phyloP scores from a whole-genome alignment of 2,329 filamentous ascomycete species.

The Knoxdaviesia capensis region DNA sequence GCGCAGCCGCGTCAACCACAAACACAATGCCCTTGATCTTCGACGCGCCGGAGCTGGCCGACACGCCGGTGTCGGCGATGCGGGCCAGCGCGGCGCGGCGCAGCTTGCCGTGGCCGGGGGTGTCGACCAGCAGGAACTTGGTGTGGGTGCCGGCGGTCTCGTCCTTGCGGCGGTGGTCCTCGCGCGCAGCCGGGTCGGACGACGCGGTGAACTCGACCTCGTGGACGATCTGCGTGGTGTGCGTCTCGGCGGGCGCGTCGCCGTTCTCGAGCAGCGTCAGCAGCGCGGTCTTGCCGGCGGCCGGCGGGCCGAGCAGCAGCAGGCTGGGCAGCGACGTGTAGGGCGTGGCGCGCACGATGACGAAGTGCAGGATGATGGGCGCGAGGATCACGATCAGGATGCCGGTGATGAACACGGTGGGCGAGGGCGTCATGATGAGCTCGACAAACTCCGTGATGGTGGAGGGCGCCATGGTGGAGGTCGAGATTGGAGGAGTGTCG shows the following conservation, averaged over 20 bases:
- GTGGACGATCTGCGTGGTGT: constrained; percentile 30
- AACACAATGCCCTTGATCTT: constrained; percentile 61
- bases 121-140: constrained; percentile 66
- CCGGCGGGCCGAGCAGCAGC: constrained; percentile 62
- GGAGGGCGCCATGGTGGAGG: too few relatives aligned
- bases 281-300: constrained; percentile 73
- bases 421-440: constrained; percentile 29
- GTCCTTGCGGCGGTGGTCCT: constrained; percentile 35
- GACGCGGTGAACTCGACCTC: constrained; percentile 34
- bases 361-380: constrained; percentile 58
- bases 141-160: constrained; percentile 34
- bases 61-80: constrained; percentile 16
- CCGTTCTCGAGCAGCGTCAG: constrained; percentile 52
- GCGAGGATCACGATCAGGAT: constrained; percentile 48
- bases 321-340: constrained; percentile 56
- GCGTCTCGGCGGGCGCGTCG: constrained; percentile 22
- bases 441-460: too few relatives aligned
- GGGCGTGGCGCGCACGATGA: constrained; percentile 47
- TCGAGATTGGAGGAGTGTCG: too few relatives aligned
- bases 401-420: constrained; percentile 44
- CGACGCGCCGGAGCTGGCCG: constrained; percentile 10
- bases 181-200: constrained; percentile 19
- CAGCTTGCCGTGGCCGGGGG: constrained; percentile 88
- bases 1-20: constrained; percentile 63
- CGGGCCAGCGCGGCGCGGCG: constrained; percentile 44